Percentiles rank a stretch among this genome's conserved stretches.
Evolutionary conservation across 495 filamentous ascomycete genomes (phyloP).

Genomic region (Daldinia grandis): DNA sequence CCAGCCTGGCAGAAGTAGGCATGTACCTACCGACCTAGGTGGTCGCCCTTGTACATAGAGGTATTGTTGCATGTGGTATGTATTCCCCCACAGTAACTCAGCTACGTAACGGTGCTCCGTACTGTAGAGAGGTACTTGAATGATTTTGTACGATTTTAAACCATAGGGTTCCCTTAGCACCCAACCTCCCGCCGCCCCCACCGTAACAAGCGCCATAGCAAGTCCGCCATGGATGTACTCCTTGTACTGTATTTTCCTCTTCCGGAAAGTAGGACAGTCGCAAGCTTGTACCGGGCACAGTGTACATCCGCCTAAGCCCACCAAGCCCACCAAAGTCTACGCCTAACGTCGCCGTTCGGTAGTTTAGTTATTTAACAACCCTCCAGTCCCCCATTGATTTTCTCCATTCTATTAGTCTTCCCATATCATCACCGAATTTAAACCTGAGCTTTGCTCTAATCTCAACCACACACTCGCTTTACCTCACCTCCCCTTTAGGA

Average conservation of each 20-base stretch:
- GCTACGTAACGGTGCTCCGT: constrained; percentile 16
- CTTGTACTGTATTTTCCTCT: constrained; percentile 32
- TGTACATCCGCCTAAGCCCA: constrained; percentile 26
- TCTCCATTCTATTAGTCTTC: constrained; percentile 44
- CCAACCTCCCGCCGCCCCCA: constrained; percentile 27
- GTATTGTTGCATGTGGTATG: neutral
- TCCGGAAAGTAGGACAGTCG: constrained; percentile 38
- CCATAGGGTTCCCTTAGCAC: constrained; percentile 12
- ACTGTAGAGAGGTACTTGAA: constrained; percentile 31
- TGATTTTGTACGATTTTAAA: neutral
- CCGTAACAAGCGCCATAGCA: constrained; percentile 8
- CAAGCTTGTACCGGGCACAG: constrained; percentile 24
- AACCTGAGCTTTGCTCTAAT: constrained; percentile 51
- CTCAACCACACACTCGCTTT: constrained; percentile 62
- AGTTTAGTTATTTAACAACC: constrained; percentile 44
- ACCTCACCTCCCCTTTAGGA: constrained; percentile 56
- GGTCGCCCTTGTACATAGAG: neutral
- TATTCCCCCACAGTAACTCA: constrained; percentile 16
- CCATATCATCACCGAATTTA: constrained; percentile 43
- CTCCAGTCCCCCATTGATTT: constrained; percentile 46
- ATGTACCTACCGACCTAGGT: neutral
- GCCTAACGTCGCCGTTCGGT: constrained; percentile 38
- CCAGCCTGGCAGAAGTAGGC: neutral
- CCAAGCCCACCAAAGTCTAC: constrained; percentile 7
- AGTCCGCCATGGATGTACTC: constrained; percentile 9